Conservation (phyloP, 225 moss, liverwort and hornwort species). For the Takakia lepidozioides region DNA sequence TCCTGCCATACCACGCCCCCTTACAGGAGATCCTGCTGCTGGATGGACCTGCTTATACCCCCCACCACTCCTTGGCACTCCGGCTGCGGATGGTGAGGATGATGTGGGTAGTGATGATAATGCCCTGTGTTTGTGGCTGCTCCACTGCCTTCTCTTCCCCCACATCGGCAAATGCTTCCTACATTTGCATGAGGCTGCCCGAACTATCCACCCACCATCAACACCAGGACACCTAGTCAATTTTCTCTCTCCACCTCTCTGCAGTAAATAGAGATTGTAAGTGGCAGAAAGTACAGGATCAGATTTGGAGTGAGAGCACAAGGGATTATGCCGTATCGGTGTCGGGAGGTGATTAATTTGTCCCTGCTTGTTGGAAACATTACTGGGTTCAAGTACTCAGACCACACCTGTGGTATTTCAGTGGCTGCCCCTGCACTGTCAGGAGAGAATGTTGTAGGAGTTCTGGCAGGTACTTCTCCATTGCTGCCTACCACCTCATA, state of each 20-base stretch:
- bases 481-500: slow-evolving; percentile 36
- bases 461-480: slow-evolving; percentile 42
- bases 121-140: slow-evolving; percentile 17
- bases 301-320: too few species aligned
- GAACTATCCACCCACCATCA: slow-evolving; percentile 16
- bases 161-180: slow-evolving; percentile 12
- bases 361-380: too few species aligned
- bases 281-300: background rate
- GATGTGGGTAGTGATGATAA: slow-evolving; percentile 17
- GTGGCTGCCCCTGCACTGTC: slow-evolving; percentile 48
- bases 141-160: slow-evolving; percentile 20
- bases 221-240: slow-evolving; percentile 6
- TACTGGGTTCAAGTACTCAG: too few species aligned
- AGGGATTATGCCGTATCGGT: too few species aligned
- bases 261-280: too few species aligned
- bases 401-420: slow-evolving; percentile 34
- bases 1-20: slow-evolving; percentile 56
- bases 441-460: slow-evolving; percentile 48
- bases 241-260: background rate
- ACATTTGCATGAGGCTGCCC: slow-evolving; percentile 22
- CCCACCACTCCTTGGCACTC: slow-evolving; percentile 30
- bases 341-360: too few species aligned
- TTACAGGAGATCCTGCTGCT: slow-evolving; percentile 29
- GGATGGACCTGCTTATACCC: slow-evolving; percentile 45
- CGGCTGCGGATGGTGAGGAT: slow-evolving; percentile 18